Evolutionary conservation across 352 stramenopile species (phyloP).

Genomic region (Globisporangium polare): DNA sequence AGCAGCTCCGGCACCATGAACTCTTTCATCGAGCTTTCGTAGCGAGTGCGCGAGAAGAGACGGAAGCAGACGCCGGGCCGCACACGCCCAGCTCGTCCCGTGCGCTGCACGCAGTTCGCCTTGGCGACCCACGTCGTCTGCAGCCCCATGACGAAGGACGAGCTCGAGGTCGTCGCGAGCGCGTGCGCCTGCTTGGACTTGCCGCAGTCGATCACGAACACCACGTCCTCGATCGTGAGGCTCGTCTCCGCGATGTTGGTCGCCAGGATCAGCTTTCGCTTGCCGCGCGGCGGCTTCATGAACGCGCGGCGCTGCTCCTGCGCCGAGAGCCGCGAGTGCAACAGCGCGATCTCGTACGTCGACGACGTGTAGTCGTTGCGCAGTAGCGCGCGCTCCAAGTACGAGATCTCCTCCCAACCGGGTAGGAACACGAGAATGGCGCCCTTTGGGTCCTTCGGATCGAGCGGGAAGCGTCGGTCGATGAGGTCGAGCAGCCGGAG

Average conservation of each 20-base stretch:
- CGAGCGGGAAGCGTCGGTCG: constrained; percentile 51
- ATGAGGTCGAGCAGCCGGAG: constrained; percentile 61
- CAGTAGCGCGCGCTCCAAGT: constrained; percentile 60
- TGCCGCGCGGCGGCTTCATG: constrained; percentile 46
- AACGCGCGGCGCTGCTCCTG: constrained; percentile 74
- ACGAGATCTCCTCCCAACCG: constrained; percentile 82
- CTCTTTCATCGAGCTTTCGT: constrained; percentile 63
- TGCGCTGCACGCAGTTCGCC: constrained; percentile 88
- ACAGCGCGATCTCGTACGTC: constrained; percentile 64
- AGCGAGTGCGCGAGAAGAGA: constrained; percentile 61
- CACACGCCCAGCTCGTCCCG: constrained; percentile 91
- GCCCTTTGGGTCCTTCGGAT: constrained; percentile 41
- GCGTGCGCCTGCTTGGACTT: constrained; percentile 80
- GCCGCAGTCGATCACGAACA: constrained; percentile 85
- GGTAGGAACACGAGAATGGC: constrained; percentile 81
- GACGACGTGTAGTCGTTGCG: constrained; percentile 43
- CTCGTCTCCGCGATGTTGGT: constrained; percentile 97
- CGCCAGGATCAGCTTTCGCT: constrained; percentile 82
- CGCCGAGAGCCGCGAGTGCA: constrained; percentile 69
- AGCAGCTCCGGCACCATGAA: constrained; percentile 77
- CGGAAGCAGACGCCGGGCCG: constrained; percentile 92
- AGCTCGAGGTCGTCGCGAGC: constrained; percentile 55
- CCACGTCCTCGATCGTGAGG: constrained; percentile 95
- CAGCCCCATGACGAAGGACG: constrained; percentile 86
- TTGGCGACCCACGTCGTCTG: constrained; percentile 87